A percentile compares a stretch with the other conserved stretches of the same genome.
Evolutionary conservation across 169 alveolate genomes (phyloP).

Genomic region (Blepharisma undulans): DNA sequence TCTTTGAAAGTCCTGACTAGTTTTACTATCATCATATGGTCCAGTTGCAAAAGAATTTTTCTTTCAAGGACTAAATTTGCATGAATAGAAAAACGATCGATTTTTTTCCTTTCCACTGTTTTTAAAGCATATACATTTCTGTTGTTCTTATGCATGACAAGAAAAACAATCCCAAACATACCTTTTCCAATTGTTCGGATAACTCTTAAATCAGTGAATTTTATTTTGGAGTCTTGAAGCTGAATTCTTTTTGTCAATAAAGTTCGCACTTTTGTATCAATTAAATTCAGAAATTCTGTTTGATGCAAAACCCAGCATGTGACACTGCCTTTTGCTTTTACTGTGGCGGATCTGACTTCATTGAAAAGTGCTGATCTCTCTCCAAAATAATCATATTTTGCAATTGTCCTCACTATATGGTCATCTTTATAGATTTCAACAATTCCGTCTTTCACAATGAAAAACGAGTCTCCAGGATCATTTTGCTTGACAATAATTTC

Average conservation of each 20-base stretch:
- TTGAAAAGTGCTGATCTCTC: conserved; percentile 40
- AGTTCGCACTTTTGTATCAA: conserved; percentile 50
- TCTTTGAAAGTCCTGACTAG: conserved; percentile 71
- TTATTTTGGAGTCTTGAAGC: conserved; percentile 47
- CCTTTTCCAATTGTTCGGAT: conserved; percentile 31
- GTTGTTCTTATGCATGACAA: conserved; percentile 2
- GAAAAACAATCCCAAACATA: conserved; percentile 40
- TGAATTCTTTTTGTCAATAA: conserved; percentile 52
- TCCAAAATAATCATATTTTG: conserved; percentile 53
- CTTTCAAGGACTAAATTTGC: conserved; percentile 46
- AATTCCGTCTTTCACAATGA: conserved; percentile 52
- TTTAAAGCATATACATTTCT: conserved; percentile 34
- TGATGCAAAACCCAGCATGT: conserved; percentile 17
- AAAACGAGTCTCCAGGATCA: conserved; percentile 44
- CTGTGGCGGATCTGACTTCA: conserved; percentile 53
- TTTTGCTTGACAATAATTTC: conserved; percentile 46
- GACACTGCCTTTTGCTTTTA: conserved; percentile 49
- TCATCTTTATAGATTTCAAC: conserved; percentile 27
- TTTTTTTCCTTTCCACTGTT: conserved; percentile 2
- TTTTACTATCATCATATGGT: conserved; percentile 71
- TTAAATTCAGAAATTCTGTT: conserved; percentile 46
- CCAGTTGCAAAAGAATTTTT: conserved; percentile 24
- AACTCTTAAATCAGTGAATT: background rate
- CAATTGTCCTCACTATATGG: conserved; percentile 1
- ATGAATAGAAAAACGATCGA: background rate